Conservation (phyloP, 768 basidiomycete genomes). For the Suillus lakei region DNA sequence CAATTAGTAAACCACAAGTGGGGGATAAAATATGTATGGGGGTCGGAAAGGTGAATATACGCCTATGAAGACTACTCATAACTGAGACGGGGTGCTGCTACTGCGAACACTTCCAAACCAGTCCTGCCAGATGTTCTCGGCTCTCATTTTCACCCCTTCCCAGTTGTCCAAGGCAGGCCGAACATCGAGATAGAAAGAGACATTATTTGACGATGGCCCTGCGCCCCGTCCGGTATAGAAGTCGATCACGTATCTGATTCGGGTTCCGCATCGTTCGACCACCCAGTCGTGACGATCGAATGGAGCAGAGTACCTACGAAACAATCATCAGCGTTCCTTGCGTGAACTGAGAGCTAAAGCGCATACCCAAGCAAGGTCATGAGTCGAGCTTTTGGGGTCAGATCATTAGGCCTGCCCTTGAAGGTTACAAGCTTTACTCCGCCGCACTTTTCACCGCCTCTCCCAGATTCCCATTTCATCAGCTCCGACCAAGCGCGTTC, state of each 20-base stretch:
- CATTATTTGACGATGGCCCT: constrained; percentile 48
- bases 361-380: constrained; percentile 87
- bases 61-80: constrained; percentile 3
- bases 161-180: constrained; percentile 93
- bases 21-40: not conserved
- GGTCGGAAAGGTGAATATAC: constrained; percentile 11
- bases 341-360: not conserved
- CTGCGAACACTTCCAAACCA: constrained; percentile 33
- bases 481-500: constrained; percentile 90
- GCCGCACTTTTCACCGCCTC: constrained; percentile 83
- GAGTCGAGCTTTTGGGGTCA: constrained; percentile 79
- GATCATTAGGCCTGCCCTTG: constrained; percentile 83
- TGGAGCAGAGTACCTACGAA: constrained; percentile 81
- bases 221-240: constrained; percentile 86
- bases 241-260: constrained; percentile 94
- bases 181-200: constrained; percentile 93
- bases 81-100: constrained; percentile 22
- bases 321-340: not conserved
- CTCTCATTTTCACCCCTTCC: constrained; percentile 90
- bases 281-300: constrained; percentile 99
- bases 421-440: constrained; percentile 86
- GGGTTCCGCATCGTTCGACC: constrained; percentile 89
- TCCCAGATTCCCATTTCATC: constrained; percentile 78
- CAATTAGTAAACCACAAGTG: constrained; percentile 12
- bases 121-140: constrained; percentile 56